These are phyloP conservation scores for Solanum tacnaense DNA, from an alignment of 257 asterid genomes.

Conservation along the genomic window DNA sequence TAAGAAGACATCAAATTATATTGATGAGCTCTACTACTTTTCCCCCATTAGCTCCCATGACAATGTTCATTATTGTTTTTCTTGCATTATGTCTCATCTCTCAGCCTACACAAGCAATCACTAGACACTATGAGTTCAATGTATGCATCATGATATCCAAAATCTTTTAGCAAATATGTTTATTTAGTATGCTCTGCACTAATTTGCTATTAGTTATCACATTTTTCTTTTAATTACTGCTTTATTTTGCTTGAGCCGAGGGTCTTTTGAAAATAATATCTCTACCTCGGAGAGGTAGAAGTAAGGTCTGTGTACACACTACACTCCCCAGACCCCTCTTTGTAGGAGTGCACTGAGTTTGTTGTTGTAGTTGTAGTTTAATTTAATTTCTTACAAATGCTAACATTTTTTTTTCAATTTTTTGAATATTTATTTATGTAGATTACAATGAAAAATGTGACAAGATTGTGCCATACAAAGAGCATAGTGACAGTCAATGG, in stretches of 20 bases:
- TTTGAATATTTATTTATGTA: background rate
- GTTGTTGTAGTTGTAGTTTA: background rate
- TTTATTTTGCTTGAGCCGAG: background rate
- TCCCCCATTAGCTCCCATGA: background rate
- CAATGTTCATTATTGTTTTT: background rate
- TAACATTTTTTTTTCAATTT: background rate
- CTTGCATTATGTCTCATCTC: background rate
- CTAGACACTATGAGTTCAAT: constrained; percentile 35
- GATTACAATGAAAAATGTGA: constrained; percentile 43
- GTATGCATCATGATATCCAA: constrained; percentile 2
- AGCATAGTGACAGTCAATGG: constrained; percentile 62
- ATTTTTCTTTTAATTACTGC: background rate
- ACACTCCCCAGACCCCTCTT: accelerated
- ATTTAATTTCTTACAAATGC: background rate
- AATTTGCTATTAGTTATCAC: background rate
- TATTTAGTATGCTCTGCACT: background rate
- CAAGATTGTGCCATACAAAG: constrained; percentile 51
- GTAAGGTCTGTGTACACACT: accelerated
- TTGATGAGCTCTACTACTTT: background rate
- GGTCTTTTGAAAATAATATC: accelerated
- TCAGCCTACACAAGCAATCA: constrained; percentile 18
- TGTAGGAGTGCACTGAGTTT: accelerated
- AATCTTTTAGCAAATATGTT: background rate
- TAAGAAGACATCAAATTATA: background rate
- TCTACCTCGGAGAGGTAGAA: accelerated